phyloP scores from a whole-genome alignment of 2,329 filamentous ascomycete species.

The Cryphonectria naterciae region DNA sequence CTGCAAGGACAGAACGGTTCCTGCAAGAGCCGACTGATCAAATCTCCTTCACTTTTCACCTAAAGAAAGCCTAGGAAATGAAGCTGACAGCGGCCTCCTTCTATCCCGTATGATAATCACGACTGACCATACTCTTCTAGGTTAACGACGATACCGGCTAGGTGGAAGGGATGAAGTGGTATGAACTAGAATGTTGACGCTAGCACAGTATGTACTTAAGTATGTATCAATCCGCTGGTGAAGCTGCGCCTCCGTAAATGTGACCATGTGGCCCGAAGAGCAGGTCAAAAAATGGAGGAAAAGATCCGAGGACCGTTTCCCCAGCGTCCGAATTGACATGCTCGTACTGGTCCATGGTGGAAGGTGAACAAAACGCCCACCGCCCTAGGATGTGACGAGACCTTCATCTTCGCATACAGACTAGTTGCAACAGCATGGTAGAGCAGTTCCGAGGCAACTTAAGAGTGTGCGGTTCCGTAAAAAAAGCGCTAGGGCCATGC shows the following conservation, averaged over 20 bases:
- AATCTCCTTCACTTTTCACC: background rate
- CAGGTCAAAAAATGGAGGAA: slow-evolving; percentile 33
- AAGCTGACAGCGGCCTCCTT: background rate
- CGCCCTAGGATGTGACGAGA: slow-evolving; percentile 48
- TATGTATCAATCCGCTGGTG: slow-evolving; percentile 26
- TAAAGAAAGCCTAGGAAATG: background rate
- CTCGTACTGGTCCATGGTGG: slow-evolving; percentile 39
- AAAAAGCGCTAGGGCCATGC: background rate
- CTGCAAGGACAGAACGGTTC: background rate
- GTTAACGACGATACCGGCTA: background rate
- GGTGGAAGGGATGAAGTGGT: background rate
- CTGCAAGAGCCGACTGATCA: background rate
- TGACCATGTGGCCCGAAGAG: slow-evolving; percentile 34
- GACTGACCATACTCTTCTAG: background rate
- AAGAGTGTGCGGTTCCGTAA: slow-evolving; percentile 79
- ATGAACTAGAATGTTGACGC: background rate
- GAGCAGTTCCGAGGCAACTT: slow-evolving; percentile 83
- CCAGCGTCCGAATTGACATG: slow-evolving; percentile 37
- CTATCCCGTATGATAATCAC: background rate
- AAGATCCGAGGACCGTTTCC: slow-evolving; percentile 31
- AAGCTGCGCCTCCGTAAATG: slow-evolving; percentile 27
- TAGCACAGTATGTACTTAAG: background rate
- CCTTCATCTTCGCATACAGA: slow-evolving; percentile 83
- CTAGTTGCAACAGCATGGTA: slow-evolving; percentile 90
- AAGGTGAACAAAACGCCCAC: slow-evolving; percentile 55